These are phyloP conservation scores for Fraxinus latifolia DNA, from an alignment of 305 asterid genomes.

Conservation along the genomic window DNA sequence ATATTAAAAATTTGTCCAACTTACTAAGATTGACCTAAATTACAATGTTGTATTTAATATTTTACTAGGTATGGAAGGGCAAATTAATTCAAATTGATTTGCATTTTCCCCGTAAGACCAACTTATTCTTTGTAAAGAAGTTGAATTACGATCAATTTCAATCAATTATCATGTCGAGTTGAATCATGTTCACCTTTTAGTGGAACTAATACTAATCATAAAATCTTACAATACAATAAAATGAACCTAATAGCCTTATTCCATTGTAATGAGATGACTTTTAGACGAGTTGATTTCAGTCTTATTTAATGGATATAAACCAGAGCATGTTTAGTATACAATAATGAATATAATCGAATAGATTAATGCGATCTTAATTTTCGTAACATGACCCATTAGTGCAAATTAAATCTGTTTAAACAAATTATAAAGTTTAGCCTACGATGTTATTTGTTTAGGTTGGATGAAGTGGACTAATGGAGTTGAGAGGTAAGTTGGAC, in stretches of 20 bases:
- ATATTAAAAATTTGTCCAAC: neutral
- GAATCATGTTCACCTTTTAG: neutral
- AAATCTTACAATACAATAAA: neutral
- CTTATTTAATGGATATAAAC: neutral
- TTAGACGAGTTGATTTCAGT: neutral
- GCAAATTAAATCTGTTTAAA: neutral
- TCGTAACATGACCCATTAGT: neutral
- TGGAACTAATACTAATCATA: neutral
- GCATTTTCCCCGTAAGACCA: neutral
- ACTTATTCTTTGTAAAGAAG: neutral
- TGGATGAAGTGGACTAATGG: slow-evolving; percentile 30
- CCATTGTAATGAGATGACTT: neutral
- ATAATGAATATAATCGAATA: neutral
- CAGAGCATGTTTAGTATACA: neutral
- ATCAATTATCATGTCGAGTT: neutral
- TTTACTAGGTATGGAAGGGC: neutral
- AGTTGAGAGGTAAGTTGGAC: slow-evolving; percentile 47
- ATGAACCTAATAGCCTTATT: neutral
- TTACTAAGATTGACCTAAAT: no score
- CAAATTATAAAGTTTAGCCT: neutral
- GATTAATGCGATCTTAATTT: neutral
- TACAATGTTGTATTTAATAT: no score
- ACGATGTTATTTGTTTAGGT: slow-evolving; percentile 17
- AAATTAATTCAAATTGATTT: neutral
- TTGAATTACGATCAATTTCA: neutral